Percentiles rank a stretch among this genome's conserved stretches.
These are phyloP conservation scores for Spinellus fusiger DNA, from an alignment of 192 early-diverging fungal species.

Conservation along the genomic window DNA sequence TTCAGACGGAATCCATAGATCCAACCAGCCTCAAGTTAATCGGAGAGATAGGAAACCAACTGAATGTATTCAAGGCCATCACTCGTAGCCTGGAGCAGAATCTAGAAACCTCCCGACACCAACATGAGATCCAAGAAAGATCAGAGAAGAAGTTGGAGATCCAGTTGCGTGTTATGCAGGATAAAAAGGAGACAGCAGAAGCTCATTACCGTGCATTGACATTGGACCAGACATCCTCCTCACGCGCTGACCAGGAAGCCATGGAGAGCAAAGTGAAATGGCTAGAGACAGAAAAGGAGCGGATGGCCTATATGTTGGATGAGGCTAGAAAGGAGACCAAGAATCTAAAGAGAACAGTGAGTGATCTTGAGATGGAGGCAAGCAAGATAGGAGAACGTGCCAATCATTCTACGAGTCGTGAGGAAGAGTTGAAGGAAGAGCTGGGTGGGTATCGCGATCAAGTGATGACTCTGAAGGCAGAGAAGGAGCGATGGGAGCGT, in stretches of 20 bases:
- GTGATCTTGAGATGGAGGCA: constrained; percentile 27
- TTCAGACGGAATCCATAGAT: no score
- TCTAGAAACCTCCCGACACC: constrained; percentile 31
- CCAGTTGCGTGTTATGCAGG: constrained; percentile 17
- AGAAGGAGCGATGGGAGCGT: constrained; percentile 35
- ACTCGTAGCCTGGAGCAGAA: constrained; percentile 30
- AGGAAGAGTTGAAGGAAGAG: constrained; percentile 22
- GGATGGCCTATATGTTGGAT: neutral
- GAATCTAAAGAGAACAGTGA: constrained; percentile 4
- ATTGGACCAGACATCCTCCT: neutral
- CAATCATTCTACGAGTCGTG: constrained; percentile 1
- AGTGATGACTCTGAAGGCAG: constrained; percentile 7
- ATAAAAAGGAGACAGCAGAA: constrained; percentile 8
- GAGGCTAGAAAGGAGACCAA: neutral
- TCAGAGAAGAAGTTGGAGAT: constrained; percentile 23
- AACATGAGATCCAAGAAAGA: constrained; percentile 7
- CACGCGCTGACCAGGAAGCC: neutral
- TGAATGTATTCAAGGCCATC: constrained; percentile 26
- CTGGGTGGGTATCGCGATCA: constrained; percentile 25
- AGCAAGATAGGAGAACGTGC: constrained; percentile 21
- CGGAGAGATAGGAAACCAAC: constrained; percentile 21
- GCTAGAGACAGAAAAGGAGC: neutral
- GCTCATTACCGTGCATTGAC: neutral
- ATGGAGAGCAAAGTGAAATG: neutral
- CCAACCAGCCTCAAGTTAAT: no score